Evolutionary conservation across 345 rosid genomes (phyloP), one percentile per base, ranked within the genome.

Genomic region (Clarkia xantiana): DNA sequence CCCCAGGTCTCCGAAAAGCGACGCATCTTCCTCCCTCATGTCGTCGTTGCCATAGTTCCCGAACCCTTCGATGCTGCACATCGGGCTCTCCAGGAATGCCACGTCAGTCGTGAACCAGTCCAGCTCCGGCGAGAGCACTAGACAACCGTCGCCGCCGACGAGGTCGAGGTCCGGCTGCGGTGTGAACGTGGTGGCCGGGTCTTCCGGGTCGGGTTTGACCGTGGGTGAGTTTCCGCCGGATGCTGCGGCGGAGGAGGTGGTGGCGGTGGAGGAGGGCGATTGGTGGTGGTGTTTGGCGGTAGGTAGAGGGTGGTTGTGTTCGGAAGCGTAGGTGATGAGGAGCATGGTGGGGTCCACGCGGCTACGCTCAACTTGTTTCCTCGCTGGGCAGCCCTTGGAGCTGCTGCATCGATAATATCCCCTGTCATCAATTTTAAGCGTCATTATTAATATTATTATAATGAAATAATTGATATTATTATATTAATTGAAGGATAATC

Each of bases 331-430:
- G 49, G 82, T 80, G 65, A 80, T 55, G 44, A 77, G 41, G 41
- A 83, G 69, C 60, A 58, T 69, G 11, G 80, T 36, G 40, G 93
- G 87, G 67, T 83, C 82, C 60, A 65, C 55, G n/a, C 72, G 79
- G 67, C 82, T 82, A 14, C 84, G 74, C 61, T 82, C 91, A 16
- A 82, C 91, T 65, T 82, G 86, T 57, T 82, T 82, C 58, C 91
- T 72, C 10, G 86, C 91, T 12, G 86, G 91, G 58, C 91, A 82
- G 12, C 91, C 91, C 60, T 79, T 82, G 46, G 93, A 75, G 47
- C 87, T 77, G 20, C 87, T 82, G 42, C 93, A 82, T 54, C 93
- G 68, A 66, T 82, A 82, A 43, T 82, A 82, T 36, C 93, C 93
- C 70, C 93, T 82, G 76, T 29, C 44, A 29, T 13, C 19, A 54